A percentile compares a stretch with the other conserved stretches of the same genome.
Evolutionary conservation across 352 stramenopile genomes (phyloP).

Genomic region (Phytopythium vexans): DNA sequence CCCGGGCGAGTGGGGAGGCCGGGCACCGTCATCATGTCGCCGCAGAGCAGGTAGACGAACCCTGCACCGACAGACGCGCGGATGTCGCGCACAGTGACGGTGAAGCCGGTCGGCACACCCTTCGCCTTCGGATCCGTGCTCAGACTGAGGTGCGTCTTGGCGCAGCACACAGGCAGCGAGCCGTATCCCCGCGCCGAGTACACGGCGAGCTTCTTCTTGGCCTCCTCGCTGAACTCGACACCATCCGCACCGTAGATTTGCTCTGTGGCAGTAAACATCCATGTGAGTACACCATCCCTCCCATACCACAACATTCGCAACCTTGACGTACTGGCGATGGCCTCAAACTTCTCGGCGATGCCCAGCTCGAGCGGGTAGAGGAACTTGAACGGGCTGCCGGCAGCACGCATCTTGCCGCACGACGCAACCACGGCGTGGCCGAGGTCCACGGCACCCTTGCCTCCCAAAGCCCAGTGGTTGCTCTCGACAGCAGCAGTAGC

Average conservation of each 20-base stretch:
- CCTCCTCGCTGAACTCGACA: slow-evolving; percentile 94
- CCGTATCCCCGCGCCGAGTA: slow-evolving; percentile 82
- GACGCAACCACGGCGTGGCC: slow-evolving; percentile 91
- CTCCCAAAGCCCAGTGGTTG: slow-evolving; percentile 75
- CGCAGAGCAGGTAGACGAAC: slow-evolving; percentile 94
- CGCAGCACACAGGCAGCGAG: slow-evolving; percentile 94
- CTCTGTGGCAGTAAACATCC: slow-evolving; percentile 30
- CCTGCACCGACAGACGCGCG: slow-evolving; percentile 94
- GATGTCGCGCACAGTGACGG: slow-evolving; percentile 94
- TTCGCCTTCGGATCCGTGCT: slow-evolving; percentile 93
- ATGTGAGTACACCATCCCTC: slow-evolving; percentile 3
- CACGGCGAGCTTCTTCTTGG: slow-evolving; percentile 92
- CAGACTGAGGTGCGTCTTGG: slow-evolving; percentile 99
- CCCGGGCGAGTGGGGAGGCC: slow-evolving; percentile 96
- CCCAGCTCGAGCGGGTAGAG: slow-evolving; percentile 92
- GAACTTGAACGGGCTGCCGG: slow-evolving; percentile 90
- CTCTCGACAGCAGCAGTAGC: slow-evolving; percentile 96
- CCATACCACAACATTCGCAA: slow-evolving; percentile 62
- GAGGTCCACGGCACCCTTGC: slow-evolving; percentile 90
- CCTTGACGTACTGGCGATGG: slow-evolving; percentile 93
- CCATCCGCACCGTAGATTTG: slow-evolving; percentile 96
- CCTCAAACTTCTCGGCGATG: slow-evolving; percentile 96
- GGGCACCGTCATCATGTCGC: slow-evolving; percentile 99
- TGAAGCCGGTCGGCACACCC: slow-evolving; percentile 93
- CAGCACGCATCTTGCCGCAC: slow-evolving; percentile 77